These are phyloP conservation scores for Kewa caespitosa DNA, from an alignment of 179 eudicot species.

Conservation along the genomic window DNA sequence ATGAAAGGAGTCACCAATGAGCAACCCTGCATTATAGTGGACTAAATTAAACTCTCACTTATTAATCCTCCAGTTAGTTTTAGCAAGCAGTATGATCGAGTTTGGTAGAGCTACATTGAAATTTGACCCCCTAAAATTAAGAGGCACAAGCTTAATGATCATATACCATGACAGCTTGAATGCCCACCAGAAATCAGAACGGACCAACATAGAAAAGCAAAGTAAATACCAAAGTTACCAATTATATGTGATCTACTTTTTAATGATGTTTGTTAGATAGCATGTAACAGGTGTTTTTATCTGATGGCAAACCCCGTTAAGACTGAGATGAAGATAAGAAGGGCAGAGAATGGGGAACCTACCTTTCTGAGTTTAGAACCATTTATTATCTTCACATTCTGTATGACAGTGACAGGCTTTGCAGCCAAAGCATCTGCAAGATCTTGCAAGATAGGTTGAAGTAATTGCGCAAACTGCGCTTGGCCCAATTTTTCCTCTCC, in stretches of 20 bases:
- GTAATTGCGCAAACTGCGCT: conserved; percentile 63
- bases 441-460: conserved; percentile 60
- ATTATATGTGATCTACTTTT: background rate
- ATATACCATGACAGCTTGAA: background rate
- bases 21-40: background rate
- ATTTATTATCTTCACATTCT: conserved; percentile 53
- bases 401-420: conserved; percentile 46
- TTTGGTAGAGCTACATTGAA: background rate
- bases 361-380: conserved; percentile 68
- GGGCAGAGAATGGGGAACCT: background rate
- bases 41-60: background rate
- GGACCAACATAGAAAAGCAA: background rate
- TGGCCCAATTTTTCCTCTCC: conserved; percentile 65
- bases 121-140: background rate
- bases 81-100: background rate
- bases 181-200: background rate
- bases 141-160: background rate
- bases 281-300: background rate
- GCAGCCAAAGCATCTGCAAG: conserved; percentile 57
- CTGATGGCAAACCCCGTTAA: conserved; percentile 1
- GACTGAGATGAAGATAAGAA: background rate
- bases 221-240: background rate
- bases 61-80: background rate
- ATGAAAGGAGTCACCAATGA: background rate
- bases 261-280: background rate